Conservation (phyloP, 148 eudicot species). For the Dianthus caryophyllus region DNA sequence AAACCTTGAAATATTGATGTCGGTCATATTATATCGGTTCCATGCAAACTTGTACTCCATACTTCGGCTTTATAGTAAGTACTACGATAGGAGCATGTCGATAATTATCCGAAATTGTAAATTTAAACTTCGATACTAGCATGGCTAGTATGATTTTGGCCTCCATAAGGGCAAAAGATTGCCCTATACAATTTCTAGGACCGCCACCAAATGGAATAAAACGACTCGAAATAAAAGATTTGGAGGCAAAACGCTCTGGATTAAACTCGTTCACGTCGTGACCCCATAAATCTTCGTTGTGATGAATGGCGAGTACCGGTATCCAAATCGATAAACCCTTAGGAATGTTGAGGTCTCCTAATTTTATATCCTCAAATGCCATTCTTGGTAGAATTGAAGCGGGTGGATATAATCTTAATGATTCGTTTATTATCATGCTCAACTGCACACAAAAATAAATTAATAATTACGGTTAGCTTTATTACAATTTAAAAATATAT, state of each 20-base stretch:
- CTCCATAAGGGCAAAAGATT: conserved; percentile 75
- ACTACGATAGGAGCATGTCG: conserved; percentile 79
- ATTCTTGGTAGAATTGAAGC: conserved; percentile 76
- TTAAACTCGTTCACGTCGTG: conserved; percentile 70
- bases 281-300: conserved; percentile 73
- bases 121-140: conserved; percentile 54
- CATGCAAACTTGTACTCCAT: conserved; percentile 75
- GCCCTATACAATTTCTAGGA: conserved; percentile 89
- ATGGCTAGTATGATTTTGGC: conserved; percentile 78
- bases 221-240: conserved; percentile 48
- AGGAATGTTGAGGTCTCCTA: conserved; percentile 72
- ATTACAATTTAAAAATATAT: neutral
- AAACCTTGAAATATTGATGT: neutral
- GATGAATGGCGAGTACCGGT: conserved; percentile 87
- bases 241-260: conserved; percentile 66
- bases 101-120: conserved; percentile 60
- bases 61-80: conserved; percentile 84
- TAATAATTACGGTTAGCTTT: neutral
- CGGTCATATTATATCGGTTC: conserved; percentile 38
- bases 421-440: conserved; percentile 78
- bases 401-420: conserved; percentile 83
- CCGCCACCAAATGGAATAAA: conserved; percentile 86
- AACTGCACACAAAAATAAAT: conserved; percentile 34
- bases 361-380: conserved; percentile 77
- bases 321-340: conserved; percentile 93